Base-by-base conservation (phyloP, 108 stramenopile genomes). In the Cyclotella sp. region DNA sequence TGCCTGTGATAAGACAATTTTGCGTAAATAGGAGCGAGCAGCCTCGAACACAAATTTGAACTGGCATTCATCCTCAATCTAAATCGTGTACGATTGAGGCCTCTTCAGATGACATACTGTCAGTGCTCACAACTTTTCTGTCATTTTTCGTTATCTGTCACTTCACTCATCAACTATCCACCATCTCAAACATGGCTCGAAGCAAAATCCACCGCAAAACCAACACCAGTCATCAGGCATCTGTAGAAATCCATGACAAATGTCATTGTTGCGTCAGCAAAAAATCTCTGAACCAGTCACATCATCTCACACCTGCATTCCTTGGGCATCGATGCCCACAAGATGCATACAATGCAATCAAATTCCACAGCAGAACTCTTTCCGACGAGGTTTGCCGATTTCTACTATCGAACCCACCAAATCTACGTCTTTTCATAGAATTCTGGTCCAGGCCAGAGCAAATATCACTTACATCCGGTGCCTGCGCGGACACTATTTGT, bases 281-380 rank as follows among this genome's bases (percentile, higher is more conserved):
- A 9, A 21, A 9, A 10, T 0, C 10, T 19, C 34, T 39, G 30
- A 1, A 62, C 11, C 22, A 26, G 13, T 24, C 43, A 5, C 18
- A 9, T 24, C 43, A 64, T 13, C 43, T 64, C 21, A 68, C 70
- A 40, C 70, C 70, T 12, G 59, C 70, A 51, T 43, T 53, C 30
- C 70, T 72, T 10, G 70, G 70, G 18, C 70, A 72, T 40, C 55
- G 70, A 28, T 46, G 34, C 26, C 70, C 70, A 43, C 70, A 72
- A 46, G 70, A 72, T 45, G 70, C 59, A 39, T 57, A 53, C 12
- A 53, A 72, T 60, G n/a, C 70, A 21, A 72, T 72, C 15, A 46
- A 72, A 15, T 59, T 47, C 41, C 70, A 72, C 41, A 21, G 55
- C 22, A 53, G 34, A 9, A 46, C 46, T 13, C 46, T 72, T 9